Conservation (phyloP, 2,329 filamentous ascomycete species). For the Myriosclerotinia scirpicola region DNA sequence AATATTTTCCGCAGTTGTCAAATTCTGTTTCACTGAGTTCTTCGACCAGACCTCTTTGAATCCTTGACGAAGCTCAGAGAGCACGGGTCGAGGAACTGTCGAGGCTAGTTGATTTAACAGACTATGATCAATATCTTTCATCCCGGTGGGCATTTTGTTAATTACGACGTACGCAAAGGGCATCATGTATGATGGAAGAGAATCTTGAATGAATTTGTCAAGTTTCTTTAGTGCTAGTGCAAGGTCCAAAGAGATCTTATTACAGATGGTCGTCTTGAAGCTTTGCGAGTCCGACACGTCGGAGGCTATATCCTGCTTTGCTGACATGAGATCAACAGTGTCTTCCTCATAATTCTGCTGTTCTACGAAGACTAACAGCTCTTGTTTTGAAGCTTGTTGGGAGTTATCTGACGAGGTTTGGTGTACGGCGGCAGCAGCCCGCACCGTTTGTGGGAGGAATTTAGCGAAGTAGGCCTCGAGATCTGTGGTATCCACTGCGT, state of each 20-base stretch:
- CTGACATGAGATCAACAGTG: neutral
- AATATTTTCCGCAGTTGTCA: slow-evolving; percentile 40
- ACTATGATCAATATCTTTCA: slow-evolving; percentile 41
- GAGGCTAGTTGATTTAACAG: slow-evolving; percentile 18
- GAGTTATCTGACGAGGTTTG: slow-evolving; percentile 13
- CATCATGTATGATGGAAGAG: slow-evolving; percentile 51
- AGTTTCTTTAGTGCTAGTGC: slow-evolving; percentile 44
- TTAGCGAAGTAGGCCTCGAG: slow-evolving; percentile 44
- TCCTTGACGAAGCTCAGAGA: slow-evolving; percentile 34
- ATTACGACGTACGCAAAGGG: slow-evolving; percentile 47
- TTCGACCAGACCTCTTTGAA: slow-evolving; percentile 42
- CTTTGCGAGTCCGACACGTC: slow-evolving; percentile 22
- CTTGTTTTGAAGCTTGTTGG: slow-evolving; percentile 12
- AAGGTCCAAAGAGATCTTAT: slow-evolving; percentile 37
- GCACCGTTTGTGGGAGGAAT: slow-evolving; percentile 40
- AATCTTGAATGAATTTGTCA: slow-evolving; percentile 45
- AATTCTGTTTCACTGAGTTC: slow-evolving; percentile 35
- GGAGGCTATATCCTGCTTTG: neutral
- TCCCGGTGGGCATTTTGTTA: slow-evolving; percentile 41
- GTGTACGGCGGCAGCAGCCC: slow-evolving; percentile 37
- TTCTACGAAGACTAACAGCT: slow-evolving; percentile 14
- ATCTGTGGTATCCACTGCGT: slow-evolving; percentile 44
- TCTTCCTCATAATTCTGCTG: neutral
- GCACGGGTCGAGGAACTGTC: slow-evolving; percentile 1
- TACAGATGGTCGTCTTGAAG: slow-evolving; percentile 32